Percentiles rank a stretch among this genome's conserved stretches.
phyloP scores from a whole-genome alignment of 148 eudicot genomes.

The Chenopodium berlandieri region DNA sequence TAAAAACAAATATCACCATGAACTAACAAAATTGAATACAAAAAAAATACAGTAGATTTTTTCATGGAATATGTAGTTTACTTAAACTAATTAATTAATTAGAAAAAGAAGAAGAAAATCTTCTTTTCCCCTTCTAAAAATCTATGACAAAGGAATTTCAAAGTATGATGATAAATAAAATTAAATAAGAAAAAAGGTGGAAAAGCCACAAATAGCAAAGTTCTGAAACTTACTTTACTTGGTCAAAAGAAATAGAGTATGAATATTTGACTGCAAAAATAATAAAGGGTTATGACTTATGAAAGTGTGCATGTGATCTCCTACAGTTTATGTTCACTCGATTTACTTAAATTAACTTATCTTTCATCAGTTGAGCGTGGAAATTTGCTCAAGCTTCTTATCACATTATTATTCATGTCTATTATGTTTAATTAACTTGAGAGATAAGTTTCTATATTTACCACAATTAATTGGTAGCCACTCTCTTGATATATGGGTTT shows the following conservation, averaged over 20 bases:
- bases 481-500: neutral
- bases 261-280: conserved; percentile 11
- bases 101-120: neutral
- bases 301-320: conserved; percentile 17
- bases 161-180: neutral
- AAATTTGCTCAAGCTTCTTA: conserved; percentile 1
- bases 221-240: neutral
- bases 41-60: too few species aligned
- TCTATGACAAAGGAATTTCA: neutral
- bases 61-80: too few species aligned
- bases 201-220: conserved; percentile 12
- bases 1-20: too few species aligned
- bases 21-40: too few species aligned
- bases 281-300: too few species aligned
- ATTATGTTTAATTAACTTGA: neutral
- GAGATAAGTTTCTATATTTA: neutral
- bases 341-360: conserved; percentile 23
- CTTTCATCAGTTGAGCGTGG: conserved; percentile 2
- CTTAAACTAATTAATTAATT: too few species aligned
- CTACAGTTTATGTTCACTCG: conserved; percentile 7
- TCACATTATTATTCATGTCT: neutral
- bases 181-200: neutral
- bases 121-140: neutral
- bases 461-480: too few species aligned
- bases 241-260: conserved; percentile 22